Evolutionary conservation across 345 rosid genomes (phyloP), one percentile per base, ranked within the genome.

Genomic region (Brassica juncea): DNA sequence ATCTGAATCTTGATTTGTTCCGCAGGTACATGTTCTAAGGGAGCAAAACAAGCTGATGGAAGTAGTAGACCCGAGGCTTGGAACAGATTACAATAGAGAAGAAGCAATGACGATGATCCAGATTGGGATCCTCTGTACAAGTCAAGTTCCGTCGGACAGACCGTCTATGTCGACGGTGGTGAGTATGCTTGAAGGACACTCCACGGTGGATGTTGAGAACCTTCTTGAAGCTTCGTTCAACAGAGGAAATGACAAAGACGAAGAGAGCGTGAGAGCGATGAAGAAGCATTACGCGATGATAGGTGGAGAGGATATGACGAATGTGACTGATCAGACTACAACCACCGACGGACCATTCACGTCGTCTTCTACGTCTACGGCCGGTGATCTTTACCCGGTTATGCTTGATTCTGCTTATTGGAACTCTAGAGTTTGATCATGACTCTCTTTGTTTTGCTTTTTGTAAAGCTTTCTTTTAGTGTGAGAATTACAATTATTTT

Each of bases 121-220:
- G 44, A 84, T 86, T 12, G 88, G 88, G 15, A 80, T 89, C 0
- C 66, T 81, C 9, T 86, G 92, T 69, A 71, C 90, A 4, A 77
- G 83, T 83, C 79, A 8, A 15, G 76, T 78, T 71, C 78, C 88
- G 0, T 15, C 80, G 1, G 74, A 62, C 3, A 83, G 92, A 71
- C 92, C 92, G 7, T 11, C 87, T 0, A 86, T 89, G 89, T 85
- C 92, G 12, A 72, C 85, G 5, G 90, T 89, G 1, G 88, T 89
- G 30, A 86, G 87, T 75, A 85, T 86, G 84, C 87, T 87, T 2
- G 89, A 89, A 87, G 90, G 89, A 21, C 79, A 67, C 28, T 58
- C 82, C 0, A 65, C 63, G 21, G 79, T 85, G 65, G 34, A 67
- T 32, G 87, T 81, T 66, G 80, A 64, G 72, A 70, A 80, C 15